Evolutionary conservation across 2,329 filamentous ascomycete species (phyloP).

Genomic region (Sclerotinia nivalis): DNA sequence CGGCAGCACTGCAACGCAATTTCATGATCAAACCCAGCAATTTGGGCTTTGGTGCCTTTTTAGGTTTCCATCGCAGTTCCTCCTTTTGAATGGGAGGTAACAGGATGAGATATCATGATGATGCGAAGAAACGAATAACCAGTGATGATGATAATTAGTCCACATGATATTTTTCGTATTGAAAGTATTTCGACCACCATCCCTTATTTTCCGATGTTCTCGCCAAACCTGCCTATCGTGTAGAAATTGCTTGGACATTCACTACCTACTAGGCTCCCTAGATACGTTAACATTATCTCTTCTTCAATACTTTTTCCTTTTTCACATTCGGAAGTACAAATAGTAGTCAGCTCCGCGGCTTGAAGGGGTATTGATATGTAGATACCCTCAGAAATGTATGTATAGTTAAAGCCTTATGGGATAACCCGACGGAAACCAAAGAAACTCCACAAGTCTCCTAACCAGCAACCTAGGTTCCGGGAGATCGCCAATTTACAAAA

Average conservation of each 20-base stretch:
- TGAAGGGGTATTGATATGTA: too few species aligned
- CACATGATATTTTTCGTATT: not conserved
- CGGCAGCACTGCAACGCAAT: constrained; percentile 13
- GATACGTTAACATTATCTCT: not conserved
- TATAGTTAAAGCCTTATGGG: constrained; percentile 9
- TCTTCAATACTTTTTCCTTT: not conserved
- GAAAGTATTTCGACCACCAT: too few species aligned
- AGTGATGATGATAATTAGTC: not conserved
- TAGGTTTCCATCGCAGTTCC: not conserved
- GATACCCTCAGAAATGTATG: too few species aligned
- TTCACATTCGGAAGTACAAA: too few species aligned
- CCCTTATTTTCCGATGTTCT: too few species aligned
- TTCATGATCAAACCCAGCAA: constrained; percentile 19
- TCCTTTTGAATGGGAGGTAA: constrained; percentile 4
- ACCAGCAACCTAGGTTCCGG: constrained; percentile 3
- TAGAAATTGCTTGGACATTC: not conserved
- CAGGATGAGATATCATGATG: not conserved
- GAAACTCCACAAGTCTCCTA: not conserved
- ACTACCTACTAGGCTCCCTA: not conserved
- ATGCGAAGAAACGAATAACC: not conserved
- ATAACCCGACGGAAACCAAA: not conserved
- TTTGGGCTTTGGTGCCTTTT: constrained; percentile 17
- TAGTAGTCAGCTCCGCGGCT: too few species aligned
- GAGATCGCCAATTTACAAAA: constrained; percentile 14
- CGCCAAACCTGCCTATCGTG: not conserved